Evolutionary conservation across 2,329 filamentous ascomycete genomes (phyloP).

Genomic region (Sclerotinia nivalis): DNA sequence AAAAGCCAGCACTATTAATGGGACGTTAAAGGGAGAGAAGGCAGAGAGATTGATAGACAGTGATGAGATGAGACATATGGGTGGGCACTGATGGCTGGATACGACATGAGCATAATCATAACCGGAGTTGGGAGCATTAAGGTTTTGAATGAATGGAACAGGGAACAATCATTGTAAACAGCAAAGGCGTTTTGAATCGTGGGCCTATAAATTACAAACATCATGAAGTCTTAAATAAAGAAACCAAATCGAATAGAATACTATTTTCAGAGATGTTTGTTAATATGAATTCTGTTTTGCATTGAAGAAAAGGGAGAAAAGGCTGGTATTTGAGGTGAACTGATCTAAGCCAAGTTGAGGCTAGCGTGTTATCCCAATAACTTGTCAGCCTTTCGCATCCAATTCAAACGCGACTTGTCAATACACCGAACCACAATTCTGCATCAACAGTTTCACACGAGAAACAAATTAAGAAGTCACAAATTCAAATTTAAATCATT

Average conservation of each 20-base stretch:
- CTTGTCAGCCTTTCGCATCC: conserved; percentile 13
- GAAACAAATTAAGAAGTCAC: background rate
- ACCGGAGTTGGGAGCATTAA: conserved; percentile 24
- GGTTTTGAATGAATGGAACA: conserved; percentile 20
- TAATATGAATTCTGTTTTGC: background rate
- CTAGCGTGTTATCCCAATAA: background rate
- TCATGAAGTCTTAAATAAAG: conserved; percentile 2
- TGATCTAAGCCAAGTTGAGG: conserved; percentile 7
- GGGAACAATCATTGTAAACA: conserved; percentile 20
- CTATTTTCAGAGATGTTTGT: background rate
- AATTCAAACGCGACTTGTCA: background rate
- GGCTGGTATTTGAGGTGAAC: background rate
- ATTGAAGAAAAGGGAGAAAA: background rate
- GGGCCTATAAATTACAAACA: conserved; percentile 3
- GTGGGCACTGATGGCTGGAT: conserved; percentile 22
- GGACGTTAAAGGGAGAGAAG: conserved; percentile 31
- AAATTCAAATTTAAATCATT: background rate
- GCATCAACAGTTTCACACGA: background rate
- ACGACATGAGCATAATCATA: conserved; percentile 23
- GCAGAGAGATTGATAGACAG: conserved; percentile 24
- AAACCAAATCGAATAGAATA: background rate
- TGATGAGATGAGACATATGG: conserved; percentile 20
- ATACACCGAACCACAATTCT: background rate
- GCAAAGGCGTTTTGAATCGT: conserved; percentile 20
- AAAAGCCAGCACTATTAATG: conserved; percentile 41